Conservation (phyloP, 495 filamentous ascomycete genomes). For the Penicillium bialowiezense region DNA sequence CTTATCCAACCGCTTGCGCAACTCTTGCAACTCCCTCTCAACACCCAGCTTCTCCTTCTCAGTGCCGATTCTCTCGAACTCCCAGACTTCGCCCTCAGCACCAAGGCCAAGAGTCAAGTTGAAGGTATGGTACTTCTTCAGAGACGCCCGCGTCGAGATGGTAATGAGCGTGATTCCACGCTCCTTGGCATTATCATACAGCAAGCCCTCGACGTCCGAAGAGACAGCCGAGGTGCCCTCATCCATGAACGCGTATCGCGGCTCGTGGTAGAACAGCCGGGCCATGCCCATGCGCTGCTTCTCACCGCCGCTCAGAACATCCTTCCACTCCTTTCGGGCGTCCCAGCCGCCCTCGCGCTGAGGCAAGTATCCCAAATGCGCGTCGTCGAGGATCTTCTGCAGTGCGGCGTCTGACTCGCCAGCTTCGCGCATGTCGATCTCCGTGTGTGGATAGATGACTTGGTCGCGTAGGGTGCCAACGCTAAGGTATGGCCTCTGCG, state of each 20-base stretch:
- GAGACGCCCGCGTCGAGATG: constrained; percentile 84
- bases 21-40: constrained; percentile 80
- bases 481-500: constrained; percentile 89
- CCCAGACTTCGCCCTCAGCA: constrained; percentile 66
- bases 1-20: constrained; percentile 72
- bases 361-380: constrained; percentile 82
- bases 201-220: constrained; percentile 87
- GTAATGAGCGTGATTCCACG: constrained; percentile 92
- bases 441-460: constrained; percentile 95
- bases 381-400: constrained; percentile 73
- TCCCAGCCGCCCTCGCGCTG: constrained; percentile 96
- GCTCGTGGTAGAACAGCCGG: constrained; percentile 89
- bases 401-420: constrained; percentile 73
- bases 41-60: constrained; percentile 87
- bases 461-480: constrained; percentile 96
- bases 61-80: constrained; percentile 89
- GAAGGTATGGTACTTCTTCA: constrained; percentile 93
- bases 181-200: constrained; percentile 90
- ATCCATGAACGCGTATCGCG: constrained; percentile 88
- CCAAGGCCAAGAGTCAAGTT: constrained; percentile 80
- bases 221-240: constrained; percentile 93
- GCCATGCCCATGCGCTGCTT: constrained; percentile 95
- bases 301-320: constrained; percentile 94
- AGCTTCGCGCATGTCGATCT: constrained; percentile 86
- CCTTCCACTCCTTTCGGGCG: constrained; percentile 96